Percentiles rank a stretch among this genome's conserved stretches.
phyloP scores from a whole-genome alignment of 257 asterid genomes.

The Verbascum thapsus region DNA sequence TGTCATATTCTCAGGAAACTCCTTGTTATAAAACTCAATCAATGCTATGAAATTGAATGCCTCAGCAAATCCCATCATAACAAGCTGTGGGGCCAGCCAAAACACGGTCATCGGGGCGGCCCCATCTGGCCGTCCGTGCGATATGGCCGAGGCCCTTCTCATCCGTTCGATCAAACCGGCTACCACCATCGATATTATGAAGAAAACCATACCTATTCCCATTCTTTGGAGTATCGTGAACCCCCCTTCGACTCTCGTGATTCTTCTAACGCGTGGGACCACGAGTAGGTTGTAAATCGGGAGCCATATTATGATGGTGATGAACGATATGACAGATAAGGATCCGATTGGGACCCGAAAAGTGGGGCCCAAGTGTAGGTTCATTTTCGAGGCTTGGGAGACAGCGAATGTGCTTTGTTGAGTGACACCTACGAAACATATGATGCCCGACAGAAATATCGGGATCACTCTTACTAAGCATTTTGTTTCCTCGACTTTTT shows the following conservation, averaged over 20 bases:
- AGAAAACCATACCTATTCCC: conserved; percentile 74
- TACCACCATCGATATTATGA: conserved; percentile 64
- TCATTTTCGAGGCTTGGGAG: conserved; percentile 73
- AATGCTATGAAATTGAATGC: conserved; percentile 82
- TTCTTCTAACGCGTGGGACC: conserved; percentile 51
- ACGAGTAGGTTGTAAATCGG: conserved; percentile 69
- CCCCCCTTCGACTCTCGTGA: conserved; percentile 67
- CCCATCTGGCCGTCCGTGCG: conserved; percentile 40
- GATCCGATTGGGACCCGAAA: conserved; percentile 75
- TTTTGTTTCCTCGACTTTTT: conserved; percentile 75
- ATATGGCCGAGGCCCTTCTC: conserved; percentile 50
- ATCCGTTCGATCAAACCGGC: conserved; percentile 64
- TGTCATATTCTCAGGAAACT: conserved; percentile 80
- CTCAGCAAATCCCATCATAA: conserved; percentile 88
- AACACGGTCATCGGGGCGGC: conserved; percentile 60
- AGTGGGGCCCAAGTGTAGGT: conserved; percentile 66
- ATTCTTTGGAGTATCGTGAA: conserved; percentile 77
- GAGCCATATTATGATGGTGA: conserved; percentile 66
- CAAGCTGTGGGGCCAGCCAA: conserved; percentile 87
- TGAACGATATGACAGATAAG: conserved; percentile 57
- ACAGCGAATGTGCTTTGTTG: conserved; percentile 78
- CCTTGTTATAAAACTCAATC: conserved; percentile 79
- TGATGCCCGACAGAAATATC: conserved; percentile 73
- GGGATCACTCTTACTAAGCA: conserved; percentile 66
- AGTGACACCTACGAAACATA: conserved; percentile 64